Evolutionary conservation across 2,329 filamentous ascomycete genomes (phyloP).

Genomic region (Exserohilum rostratum): DNA sequence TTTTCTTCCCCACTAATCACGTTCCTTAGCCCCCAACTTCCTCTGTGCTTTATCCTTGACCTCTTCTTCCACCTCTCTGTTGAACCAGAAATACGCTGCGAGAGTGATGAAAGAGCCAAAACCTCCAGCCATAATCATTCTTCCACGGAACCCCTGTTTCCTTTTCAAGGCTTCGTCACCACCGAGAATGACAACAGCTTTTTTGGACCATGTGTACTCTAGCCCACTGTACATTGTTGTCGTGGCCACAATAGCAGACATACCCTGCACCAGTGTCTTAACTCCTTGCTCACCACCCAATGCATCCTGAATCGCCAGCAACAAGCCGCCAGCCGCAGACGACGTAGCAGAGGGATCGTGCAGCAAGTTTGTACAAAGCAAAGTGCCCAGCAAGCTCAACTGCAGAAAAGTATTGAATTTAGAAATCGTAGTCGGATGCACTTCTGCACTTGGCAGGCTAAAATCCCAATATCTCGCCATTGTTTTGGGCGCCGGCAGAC

Average conservation of each 20-base stretch:
- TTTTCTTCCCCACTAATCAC: no score
- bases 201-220: slow-evolving; percentile 89
- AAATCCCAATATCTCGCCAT: slow-evolving; percentile 97
- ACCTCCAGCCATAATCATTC: slow-evolving; percentile 55
- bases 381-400: slow-evolving; percentile 81
- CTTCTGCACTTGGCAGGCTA: slow-evolving; percentile 83
- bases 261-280: slow-evolving; percentile 41
- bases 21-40: slow-evolving; percentile 8
- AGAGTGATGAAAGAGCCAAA: slow-evolving; percentile 53
- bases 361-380: slow-evolving; percentile 79
- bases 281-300: slow-evolving; percentile 44
- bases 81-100: slow-evolving; percentile 44
- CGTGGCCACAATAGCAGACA: slow-evolving; percentile 79
- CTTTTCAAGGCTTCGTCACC: slow-evolving; percentile 54
- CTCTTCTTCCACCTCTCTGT: slow-evolving; percentile 16
- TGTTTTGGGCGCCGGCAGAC: slow-evolving; percentile 90
- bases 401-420: slow-evolving; percentile 94
- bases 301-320: slow-evolving; percentile 32
- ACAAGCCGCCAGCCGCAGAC: slow-evolving; percentile 42
- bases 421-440: slow-evolving; percentile 80
- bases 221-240: slow-evolving; percentile 94
- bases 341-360: slow-evolving; percentile 62
- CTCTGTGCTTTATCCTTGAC: slow-evolving; percentile 10
- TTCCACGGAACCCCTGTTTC: slow-evolving; percentile 55
- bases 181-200: slow-evolving; percentile 84